phyloP scores from a whole-genome alignment of 2,329 filamentous ascomycete species.

The Phaeosphaeria sp. region DNA sequence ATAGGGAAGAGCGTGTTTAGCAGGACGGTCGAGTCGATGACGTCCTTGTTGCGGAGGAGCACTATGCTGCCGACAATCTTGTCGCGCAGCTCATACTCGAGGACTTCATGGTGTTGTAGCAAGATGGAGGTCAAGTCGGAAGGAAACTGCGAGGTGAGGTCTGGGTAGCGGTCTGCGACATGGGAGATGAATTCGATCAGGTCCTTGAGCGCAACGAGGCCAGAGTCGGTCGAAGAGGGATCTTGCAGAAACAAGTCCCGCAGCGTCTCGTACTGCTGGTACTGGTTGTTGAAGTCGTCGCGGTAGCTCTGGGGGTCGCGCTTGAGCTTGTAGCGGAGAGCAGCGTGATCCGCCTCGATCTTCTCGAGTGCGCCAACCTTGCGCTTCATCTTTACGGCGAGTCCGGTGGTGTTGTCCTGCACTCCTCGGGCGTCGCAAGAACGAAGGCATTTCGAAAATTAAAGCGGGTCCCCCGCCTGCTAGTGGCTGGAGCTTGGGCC shows the following conservation, averaged over 20 bases:
- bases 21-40: conserved; percentile 81
- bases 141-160: conserved; percentile 77
- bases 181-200: conserved; percentile 94
- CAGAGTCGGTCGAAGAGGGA: conserved; percentile 78
- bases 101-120: conserved; percentile 77
- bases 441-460: conserved; percentile 8
- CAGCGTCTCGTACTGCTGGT: conserved; percentile 89
- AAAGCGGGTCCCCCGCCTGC: conserved; percentile 11
- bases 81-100: conserved; percentile 86
- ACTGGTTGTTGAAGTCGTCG: conserved; percentile 87
- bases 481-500: conserved; percentile 17
- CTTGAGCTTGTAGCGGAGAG: conserved; percentile 89
- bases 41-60: conserved; percentile 86
- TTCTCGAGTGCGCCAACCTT: conserved; percentile 94
- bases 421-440: not conserved
- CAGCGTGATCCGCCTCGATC: conserved; percentile 77
- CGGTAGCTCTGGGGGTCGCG: conserved; percentile 89
- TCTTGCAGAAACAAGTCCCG: conserved; percentile 89
- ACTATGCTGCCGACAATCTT: conserved; percentile 93
- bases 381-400: conserved; percentile 72
- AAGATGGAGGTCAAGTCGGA: conserved; percentile 83
- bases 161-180: conserved; percentile 90
- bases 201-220: conserved; percentile 84
- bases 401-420: not conserved
- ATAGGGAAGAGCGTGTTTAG: conserved; percentile 95